These are phyloP conservation scores for Acer negundo DNA, from an alignment of 345 rosid species.

Conservation along the genomic window DNA sequence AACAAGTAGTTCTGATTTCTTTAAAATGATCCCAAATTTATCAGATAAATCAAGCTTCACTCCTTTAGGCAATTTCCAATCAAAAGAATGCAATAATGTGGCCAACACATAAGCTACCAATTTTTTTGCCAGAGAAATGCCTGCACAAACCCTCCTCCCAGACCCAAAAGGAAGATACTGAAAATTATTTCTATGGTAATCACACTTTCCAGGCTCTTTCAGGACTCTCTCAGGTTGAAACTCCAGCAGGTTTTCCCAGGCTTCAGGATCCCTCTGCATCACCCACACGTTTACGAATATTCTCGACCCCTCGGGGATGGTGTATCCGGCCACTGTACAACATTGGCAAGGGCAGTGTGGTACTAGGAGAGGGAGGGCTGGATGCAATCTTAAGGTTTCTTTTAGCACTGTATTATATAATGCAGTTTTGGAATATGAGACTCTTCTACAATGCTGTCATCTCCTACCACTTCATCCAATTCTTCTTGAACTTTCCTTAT, in stretches of 20 bases:
- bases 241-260: slow-evolving; percentile 9
- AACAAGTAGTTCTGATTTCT: slow-evolving; percentile 12
- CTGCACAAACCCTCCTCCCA: slow-evolving; percentile 25
- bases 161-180: slow-evolving; percentile 29
- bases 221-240: slow-evolving; percentile 17
- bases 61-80: slow-evolving; percentile 10
- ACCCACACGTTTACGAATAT: slow-evolving; percentile 15
- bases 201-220: slow-evolving; percentile 2
- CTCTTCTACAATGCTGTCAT: slow-evolving; percentile 24
- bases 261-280: slow-evolving; percentile 15
- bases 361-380: slow-evolving; percentile 13
- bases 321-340: slow-evolving; percentile 12
- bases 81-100: slow-evolving; percentile 13
- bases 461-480: slow-evolving; percentile 16
- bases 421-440: slow-evolving; percentile 7
- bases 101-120: slow-evolving; percentile 10
- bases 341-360: slow-evolving; percentile 5
- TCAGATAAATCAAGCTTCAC: background rate
- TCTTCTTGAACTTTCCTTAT: slow-evolving; percentile 10
- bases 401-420: slow-evolving; percentile 13
- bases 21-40: slow-evolving; percentile 17
- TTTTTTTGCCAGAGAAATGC: slow-evolving; percentile 19
- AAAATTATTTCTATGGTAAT: slow-evolving; percentile 10
- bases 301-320: slow-evolving; percentile 18
- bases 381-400: slow-evolving; percentile 20